phyloP scores from a whole-genome alignment of 139 green algal species.

The Spirogloea muscicola region DNA sequence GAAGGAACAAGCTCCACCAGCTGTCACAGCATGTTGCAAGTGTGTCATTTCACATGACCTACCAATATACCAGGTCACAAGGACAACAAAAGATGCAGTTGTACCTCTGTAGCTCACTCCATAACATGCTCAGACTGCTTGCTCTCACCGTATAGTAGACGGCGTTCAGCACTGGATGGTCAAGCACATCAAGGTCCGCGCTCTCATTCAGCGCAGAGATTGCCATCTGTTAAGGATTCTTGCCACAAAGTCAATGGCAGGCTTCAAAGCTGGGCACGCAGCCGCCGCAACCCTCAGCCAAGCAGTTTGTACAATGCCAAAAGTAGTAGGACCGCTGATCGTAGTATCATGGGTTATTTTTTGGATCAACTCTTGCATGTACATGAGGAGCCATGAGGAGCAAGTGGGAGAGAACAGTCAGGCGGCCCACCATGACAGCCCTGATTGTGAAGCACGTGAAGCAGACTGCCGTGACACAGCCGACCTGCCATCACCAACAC shows the following conservation, averaged over 20 bases:
- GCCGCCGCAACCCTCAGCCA: background rate
- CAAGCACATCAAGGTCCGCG: slow-evolving; percentile 62
- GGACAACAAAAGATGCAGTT: no score
- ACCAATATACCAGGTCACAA: no score
- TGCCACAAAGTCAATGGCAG: background rate
- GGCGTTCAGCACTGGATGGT: slow-evolving; percentile 76
- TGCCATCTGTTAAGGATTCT: slow-evolving; percentile 36
- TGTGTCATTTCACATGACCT: no score
- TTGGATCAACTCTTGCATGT: no score
- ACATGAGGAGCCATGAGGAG: no score
- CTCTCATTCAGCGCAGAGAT: slow-evolving; percentile 38
- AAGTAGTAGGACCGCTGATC: no score
- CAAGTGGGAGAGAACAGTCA: background rate
- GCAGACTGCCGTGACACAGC: slow-evolving; percentile 88
- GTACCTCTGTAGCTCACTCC: no score
- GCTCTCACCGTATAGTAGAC: slow-evolving; percentile 75
- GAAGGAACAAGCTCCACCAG: slow-evolving; percentile 74
- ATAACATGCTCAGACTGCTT: no score
- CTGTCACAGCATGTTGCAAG: no score
- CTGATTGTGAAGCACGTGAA: slow-evolving; percentile 75
- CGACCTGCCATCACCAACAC: slow-evolving; percentile 56
- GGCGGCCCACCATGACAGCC: slow-evolving; percentile 44
- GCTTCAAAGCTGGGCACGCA: no score
- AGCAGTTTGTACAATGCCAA: background rate
- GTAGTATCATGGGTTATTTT: no score